Conservation (phyloP, 2,329 filamentous ascomycete genomes). For the Aaosphaeria arxii region DNA sequence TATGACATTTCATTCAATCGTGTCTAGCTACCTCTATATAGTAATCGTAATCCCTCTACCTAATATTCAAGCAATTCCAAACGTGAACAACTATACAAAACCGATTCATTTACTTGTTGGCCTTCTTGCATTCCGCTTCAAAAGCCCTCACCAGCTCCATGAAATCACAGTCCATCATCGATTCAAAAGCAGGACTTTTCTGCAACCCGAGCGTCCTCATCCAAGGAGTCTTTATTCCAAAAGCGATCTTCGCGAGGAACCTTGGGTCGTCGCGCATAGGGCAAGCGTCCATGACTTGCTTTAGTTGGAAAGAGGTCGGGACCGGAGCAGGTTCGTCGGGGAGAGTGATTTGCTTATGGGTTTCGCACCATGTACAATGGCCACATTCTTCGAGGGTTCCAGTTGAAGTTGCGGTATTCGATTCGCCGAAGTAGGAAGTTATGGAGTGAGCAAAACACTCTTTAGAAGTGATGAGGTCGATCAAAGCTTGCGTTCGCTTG, state of each 20-base stretch:
- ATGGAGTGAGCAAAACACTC: slow-evolving; percentile 54
- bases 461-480: slow-evolving; percentile 52
- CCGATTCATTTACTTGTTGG: too few relatives aligned
- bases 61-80: too few relatives aligned
- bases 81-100: too few relatives aligned
- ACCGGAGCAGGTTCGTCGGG: slow-evolving; percentile 38
- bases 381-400: slow-evolving; percentile 48
- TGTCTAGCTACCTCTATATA: too few relatives aligned
- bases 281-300: slow-evolving; percentile 44
- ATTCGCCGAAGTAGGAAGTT: slow-evolving; percentile 58
- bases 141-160: slow-evolving; percentile 1
- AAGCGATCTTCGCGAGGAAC: slow-evolving; percentile 59
- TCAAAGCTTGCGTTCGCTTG: slow-evolving; percentile 48
- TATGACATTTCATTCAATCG: too few relatives aligned
- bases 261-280: slow-evolving; percentile 55
- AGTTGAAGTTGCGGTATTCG: slow-evolving; percentile 28
- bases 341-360: slow-evolving; percentile 30
- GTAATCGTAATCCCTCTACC: too few relatives aligned
- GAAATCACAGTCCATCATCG: slow-evolving; percentile 56
- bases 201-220: slow-evolving; percentile 50
- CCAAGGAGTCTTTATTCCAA: slow-evolving; percentile 60
- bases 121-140: neutral
- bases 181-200: slow-evolving; percentile 48
- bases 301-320: slow-evolving; percentile 42
- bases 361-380: slow-evolving; percentile 52